Conservation (phyloP, 306 rosid genomes). For the Vigna reflexopilosa region DNA sequence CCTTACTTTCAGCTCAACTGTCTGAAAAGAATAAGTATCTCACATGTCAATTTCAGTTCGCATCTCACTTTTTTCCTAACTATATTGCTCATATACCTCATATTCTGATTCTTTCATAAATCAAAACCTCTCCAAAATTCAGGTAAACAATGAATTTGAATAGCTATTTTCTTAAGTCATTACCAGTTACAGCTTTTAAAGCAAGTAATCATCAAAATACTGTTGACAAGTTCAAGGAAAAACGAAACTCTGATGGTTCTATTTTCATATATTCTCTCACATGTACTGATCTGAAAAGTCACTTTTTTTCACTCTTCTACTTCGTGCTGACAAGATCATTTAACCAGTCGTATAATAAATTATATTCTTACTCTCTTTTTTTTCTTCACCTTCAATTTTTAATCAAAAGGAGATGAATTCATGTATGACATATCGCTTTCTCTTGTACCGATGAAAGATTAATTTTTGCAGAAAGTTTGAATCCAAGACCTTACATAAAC, state of each 20-base stretch:
- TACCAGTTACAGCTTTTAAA: background rate
- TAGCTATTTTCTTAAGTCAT: background rate
- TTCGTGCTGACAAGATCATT: constrained; percentile 16
- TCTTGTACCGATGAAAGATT: background rate
- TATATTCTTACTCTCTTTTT: background rate
- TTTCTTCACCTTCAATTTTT: background rate
- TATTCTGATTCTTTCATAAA: background rate
- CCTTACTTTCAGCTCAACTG: constrained; percentile 92
- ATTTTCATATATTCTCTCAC: constrained; percentile 21
- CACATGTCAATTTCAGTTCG: constrained; percentile 39
- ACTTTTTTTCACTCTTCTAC: constrained; percentile 22
- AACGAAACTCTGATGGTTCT: background rate
- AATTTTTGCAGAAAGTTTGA: background rate
- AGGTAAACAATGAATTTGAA: background rate
- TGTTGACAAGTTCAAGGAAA: background rate
- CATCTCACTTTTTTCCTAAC: background rate
- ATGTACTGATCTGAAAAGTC: background rate
- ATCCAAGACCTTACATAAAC: background rate
- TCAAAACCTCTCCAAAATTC: background rate
- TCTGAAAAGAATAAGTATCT: constrained; percentile 67
- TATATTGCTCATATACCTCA: background rate
- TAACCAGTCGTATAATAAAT: background rate
- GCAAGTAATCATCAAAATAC: background rate
- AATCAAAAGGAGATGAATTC: background rate
- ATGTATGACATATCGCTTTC: background rate